Evolutionary conservation across 164 flowering plant genomes (phyloP).

Genomic region (Nymphaea colorata): DNA sequence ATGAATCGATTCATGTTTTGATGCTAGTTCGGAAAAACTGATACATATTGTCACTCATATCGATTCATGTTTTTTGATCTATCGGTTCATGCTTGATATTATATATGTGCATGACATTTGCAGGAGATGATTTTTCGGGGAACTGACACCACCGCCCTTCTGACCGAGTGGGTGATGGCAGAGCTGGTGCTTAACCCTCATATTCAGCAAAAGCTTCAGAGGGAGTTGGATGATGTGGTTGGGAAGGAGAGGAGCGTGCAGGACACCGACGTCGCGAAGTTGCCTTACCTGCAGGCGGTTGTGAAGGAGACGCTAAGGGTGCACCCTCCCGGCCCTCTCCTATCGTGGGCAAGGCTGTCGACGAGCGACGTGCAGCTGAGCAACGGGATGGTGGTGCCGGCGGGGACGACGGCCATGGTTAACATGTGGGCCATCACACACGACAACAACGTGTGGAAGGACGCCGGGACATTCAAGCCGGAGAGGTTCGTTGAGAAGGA

Average conservation of each 20-base stretch:
- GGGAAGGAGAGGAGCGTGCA: not conserved
- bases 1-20: too few species aligned
- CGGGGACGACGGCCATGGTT: constrained; percentile 43
- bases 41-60: too few species aligned
- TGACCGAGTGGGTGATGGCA: constrained; percentile 59
- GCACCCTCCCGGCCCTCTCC: constrained; percentile 66
- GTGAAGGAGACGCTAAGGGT: constrained; percentile 25
- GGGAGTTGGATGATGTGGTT: constrained; percentile 17
- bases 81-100: too few species aligned
- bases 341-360: constrained; percentile 58
- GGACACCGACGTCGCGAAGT: not conserved
- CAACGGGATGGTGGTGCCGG: constrained; percentile 39
- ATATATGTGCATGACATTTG: not conserved
- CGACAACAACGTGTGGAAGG: constrained; percentile 30
- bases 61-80: too few species aligned
- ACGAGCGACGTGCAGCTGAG: constrained; percentile 36
- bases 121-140: constrained; percentile 73
- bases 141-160: constrained; percentile 46
- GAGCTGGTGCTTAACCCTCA: constrained; percentile 33
- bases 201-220: constrained; percentile 24
- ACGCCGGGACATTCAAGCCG: constrained; percentile 28
- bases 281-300: not conserved
- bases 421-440: constrained; percentile 64
- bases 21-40: too few species aligned
- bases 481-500: constrained; percentile 30